These are phyloP conservation scores for Camellia japonica DNA, from an alignment of 148 eudicot species.

Conservation along the genomic window DNA sequence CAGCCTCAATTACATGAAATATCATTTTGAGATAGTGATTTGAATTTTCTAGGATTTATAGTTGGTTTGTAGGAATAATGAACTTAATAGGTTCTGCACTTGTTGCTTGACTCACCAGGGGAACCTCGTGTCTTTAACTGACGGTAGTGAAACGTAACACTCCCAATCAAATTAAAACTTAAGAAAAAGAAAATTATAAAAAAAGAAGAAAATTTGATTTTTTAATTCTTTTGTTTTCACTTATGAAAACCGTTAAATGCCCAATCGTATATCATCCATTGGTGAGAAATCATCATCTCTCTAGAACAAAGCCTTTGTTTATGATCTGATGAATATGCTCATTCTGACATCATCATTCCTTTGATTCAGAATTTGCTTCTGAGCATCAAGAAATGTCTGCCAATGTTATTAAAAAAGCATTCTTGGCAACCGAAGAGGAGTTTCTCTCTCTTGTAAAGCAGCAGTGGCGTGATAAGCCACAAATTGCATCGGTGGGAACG, in stretches of 20 bases:
- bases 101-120: too few species aligned
- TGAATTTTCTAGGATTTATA: background rate
- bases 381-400: slow-evolving; percentile 54
- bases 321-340: background rate
- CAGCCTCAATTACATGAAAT: background rate
- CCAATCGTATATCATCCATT: too few species aligned
- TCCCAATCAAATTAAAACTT: too few species aligned
- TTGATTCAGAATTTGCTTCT: slow-evolving; percentile 45
- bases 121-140: too few species aligned
- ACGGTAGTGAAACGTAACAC: too few species aligned
- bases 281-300: background rate
- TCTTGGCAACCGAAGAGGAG: slow-evolving; percentile 65
- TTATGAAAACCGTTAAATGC: too few species aligned
- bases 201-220: too few species aligned
- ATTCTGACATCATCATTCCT: slow-evolving; percentile 1
- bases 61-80: background rate
- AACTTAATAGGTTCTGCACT: too few species aligned
- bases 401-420: slow-evolving; percentile 61
- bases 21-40: background rate
- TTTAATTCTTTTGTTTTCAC: too few species aligned
- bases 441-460: slow-evolving; percentile 51
- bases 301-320: background rate
- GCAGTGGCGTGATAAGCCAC: slow-evolving; percentile 60
- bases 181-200: background rate
- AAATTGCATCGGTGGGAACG: slow-evolving; percentile 69